These are phyloP conservation scores for Fusarium camptoceras DNA, from an alignment of 2,329 filamentous ascomycete genomes.

Conservation along the genomic window DNA sequence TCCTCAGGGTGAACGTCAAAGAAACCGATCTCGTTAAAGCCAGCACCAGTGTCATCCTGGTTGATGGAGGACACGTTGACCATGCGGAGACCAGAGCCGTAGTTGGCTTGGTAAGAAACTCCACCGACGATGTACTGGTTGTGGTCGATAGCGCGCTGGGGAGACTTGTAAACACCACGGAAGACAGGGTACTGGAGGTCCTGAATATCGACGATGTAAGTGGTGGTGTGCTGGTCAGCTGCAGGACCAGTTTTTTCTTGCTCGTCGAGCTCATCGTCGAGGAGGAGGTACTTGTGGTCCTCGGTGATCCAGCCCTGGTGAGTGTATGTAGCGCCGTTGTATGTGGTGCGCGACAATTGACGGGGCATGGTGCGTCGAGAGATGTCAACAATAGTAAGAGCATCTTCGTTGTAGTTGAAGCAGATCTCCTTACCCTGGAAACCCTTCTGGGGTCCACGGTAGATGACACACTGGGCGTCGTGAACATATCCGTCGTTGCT, in stretches of 20 bases:
- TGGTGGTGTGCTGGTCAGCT: constrained; percentile 56
- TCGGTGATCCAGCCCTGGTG: constrained; percentile 67
- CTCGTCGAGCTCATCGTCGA: constrained; percentile 67
- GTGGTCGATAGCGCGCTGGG: constrained; percentile 13
- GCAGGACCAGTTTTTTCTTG: constrained; percentile 54
- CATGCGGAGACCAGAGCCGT: constrained; percentile 7
- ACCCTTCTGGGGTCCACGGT: background rate
- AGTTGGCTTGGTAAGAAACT: constrained; percentile 12
- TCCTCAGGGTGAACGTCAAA: constrained; percentile 14
- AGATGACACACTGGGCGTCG: constrained; percentile 18
- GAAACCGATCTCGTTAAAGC: constrained; percentile 8
- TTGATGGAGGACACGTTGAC: constrained; percentile 6
- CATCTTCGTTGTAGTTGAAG: constrained; percentile 21
- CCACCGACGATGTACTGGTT: constrained; percentile 10
- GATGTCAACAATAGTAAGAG: constrained; percentile 13
- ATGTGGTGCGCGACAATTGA: constrained; percentile 15
- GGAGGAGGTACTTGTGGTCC: constrained; percentile 55
- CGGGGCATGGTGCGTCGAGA: constrained; percentile 12
- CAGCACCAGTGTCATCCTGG: constrained; percentile 7
- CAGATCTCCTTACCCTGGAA: constrained; percentile 17
- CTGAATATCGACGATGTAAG: constrained; percentile 62
- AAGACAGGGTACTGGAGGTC: constrained; percentile 54
- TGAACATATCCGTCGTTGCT: background rate
- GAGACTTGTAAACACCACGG: constrained; percentile 23
- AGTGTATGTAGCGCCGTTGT: constrained; percentile 14